phyloP scores from a whole-genome alignment of 257 asterid species.

The Lithospermum erythrorhizon region DNA sequence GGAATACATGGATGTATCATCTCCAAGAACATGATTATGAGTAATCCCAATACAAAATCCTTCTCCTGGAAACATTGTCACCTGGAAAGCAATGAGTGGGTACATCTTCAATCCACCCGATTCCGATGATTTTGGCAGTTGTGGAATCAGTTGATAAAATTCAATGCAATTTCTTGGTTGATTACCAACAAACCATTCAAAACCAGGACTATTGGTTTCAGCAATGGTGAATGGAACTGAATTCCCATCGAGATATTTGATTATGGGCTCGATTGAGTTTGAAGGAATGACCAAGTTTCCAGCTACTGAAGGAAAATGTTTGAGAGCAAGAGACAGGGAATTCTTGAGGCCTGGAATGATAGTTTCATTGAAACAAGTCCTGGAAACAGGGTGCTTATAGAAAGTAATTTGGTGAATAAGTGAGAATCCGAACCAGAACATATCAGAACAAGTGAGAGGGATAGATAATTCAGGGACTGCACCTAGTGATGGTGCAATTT shows the following conservation, averaged over 20 bases:
- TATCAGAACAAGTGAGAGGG: constrained; percentile 34
- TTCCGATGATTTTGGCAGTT: constrained; percentile 12
- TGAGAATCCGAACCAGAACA: constrained; percentile 28
- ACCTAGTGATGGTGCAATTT: constrained; percentile 21
- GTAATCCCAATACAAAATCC: constrained; percentile 39
- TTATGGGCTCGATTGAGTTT: constrained; percentile 11
- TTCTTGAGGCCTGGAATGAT: constrained; percentile 32
- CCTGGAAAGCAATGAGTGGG: constrained; percentile 30
- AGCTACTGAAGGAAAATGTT: constrained; percentile 33
- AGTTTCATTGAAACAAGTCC: constrained; percentile 17
- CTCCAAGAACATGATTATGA: constrained; percentile 30
- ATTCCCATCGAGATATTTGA: constrained; percentile 27
- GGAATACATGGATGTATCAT: constrained; percentile 22
- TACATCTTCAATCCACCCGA: constrained; percentile 9
- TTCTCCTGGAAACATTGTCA: constrained; percentile 25
- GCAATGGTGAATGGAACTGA: constrained; percentile 23
- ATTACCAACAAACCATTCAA: constrained; percentile 18
- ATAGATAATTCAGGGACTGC: constrained; percentile 11
- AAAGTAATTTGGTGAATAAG: constrained; percentile 31
- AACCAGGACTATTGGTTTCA: constrained; percentile 19
- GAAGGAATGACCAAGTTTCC: constrained; percentile 24
- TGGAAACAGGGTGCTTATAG: constrained; percentile 25
- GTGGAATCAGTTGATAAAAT: constrained; percentile 31
- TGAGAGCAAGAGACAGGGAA: constrained; percentile 37
- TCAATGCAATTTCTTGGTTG: constrained; percentile 23